These are phyloP conservation scores for Schrenkiella parvula DNA, from an alignment of 345 rosid genomes.

Conservation along the genomic window DNA sequence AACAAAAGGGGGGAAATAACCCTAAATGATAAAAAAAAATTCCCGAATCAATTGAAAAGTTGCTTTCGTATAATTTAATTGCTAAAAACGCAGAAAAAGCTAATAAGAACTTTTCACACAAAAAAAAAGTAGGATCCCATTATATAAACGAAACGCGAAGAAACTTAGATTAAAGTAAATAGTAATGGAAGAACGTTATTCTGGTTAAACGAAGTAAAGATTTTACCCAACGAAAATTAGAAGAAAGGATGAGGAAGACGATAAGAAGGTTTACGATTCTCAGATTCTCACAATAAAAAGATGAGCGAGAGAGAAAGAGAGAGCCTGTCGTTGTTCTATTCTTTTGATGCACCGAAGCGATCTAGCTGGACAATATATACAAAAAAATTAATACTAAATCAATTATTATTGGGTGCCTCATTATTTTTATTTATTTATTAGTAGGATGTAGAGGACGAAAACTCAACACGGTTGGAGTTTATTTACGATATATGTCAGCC, in stretches of 20 bases:
- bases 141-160: background rate
- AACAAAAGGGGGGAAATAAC: background rate
- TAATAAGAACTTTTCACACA: slow-evolving; percentile 20
- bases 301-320: too few relatives aligned
- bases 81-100: slow-evolving; percentile 26
- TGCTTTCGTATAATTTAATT: background rate
- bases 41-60: background rate
- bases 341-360: slow-evolving; percentile 8
- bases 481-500: background rate
- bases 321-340: background rate
- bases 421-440: background rate
- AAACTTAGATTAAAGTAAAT: background rate
- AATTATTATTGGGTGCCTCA: background rate
- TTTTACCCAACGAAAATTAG: slow-evolving; percentile 7
- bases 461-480: slow-evolving; percentile 27
- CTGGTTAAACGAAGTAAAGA: background rate
- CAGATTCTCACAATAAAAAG: slow-evolving; percentile 8
- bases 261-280: slow-evolving; percentile 17
- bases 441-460: background rate
- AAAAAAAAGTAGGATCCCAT: slow-evolving; percentile 6
- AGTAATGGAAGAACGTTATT: background rate
- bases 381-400: background rate
- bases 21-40: background rate
- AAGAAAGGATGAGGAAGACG: slow-evolving; percentile 19
- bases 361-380: slow-evolving; percentile 24